Base-by-base conservation (phyloP, 441 rosid species). In the Melastoma candidum region DNA sequence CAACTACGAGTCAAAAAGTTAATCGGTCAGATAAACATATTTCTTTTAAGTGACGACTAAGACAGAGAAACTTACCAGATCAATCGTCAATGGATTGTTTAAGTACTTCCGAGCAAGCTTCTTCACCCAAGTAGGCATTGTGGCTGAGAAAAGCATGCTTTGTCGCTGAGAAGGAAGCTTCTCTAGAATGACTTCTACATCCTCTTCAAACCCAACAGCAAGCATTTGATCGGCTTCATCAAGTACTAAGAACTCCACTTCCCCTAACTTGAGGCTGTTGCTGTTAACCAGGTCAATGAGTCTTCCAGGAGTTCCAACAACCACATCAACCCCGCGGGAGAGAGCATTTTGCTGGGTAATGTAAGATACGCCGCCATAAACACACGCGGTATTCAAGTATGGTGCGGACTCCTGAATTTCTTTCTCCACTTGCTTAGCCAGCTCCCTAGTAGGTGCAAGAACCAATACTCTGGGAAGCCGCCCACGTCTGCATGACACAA, bases 151-250 rank as follows among this genome's bases (percentile, higher is more conserved):
- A 66, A 92, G 97, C 98, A 88, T 88, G 80, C 89, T 92, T 58
- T 92, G 98, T 48, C 97, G 49, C 70, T 88, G 76, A 5, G 80
- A 12, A 2, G 98, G 95, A 51, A 92, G 86, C 73, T 82, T 82
- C 71, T 92, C 89, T 53, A 92, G 74, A 71, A 92, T 92, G 11
- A 80, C 64, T 69, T 92, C 98, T 9, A 92, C 98, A 44, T 77
- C 97, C 75, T 92, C 97, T 80, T 88, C 98, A 56, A 92, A 92
- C 41, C 98, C 98, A 74, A 92, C 94, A 0, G 97, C 95, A 78
- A 90, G 98, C 98, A 90, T 90, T 78, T 83, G 96, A 68, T 90
- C 98, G 58, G 96, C 98, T 79, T 92, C 98, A 67, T 92, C 98
- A 60, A 92, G 94, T n/a, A 92, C 97, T 75, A 92, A 71, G 76